Evolutionary conservation across 345 rosid species (phyloP), one percentile per base, ranked within the genome.

Genomic region (Trapa bicornis): DNA sequence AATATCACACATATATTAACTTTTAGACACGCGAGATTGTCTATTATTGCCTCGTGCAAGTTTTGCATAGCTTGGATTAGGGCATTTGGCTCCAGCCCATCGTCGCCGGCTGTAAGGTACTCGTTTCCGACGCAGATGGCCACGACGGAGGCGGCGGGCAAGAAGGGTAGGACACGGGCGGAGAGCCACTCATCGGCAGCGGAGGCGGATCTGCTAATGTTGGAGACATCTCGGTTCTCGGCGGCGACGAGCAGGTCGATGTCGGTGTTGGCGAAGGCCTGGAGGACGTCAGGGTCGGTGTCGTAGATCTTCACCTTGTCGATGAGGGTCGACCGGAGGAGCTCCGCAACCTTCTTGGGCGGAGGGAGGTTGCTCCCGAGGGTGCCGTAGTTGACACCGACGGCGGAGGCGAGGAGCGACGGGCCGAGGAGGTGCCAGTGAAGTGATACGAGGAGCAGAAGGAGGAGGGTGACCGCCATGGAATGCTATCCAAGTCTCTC

Each of bases 261-360:
- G 74, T 81, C 86, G 52, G 92, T 81, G 83, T 85, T 81, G 73
- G 92, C 70, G 52, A 87, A 85, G 54, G 92, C 89, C 42, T 73
- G 68, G 63, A 85, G 82, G 77, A 87, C 81, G 53, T 87, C 88
- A 12, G 86, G 84, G 82, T 85, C 75, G 54, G 85, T 62, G 79
- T 87, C 87, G 54, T 83, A 85, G 79, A 87, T 87, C 71, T 83
- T 81, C 48, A 87, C 89, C 72, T 81, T 80, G 79, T 85, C 83
- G 3, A 87, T 68, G 75, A 87, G 79, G 6, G 92, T 87, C 61
- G 92, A 83, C 64, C 76, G 86, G 61, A 87, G 89, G 70, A 87
- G 85, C 66, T 77, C 82, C 5, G 92, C 89, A 60, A 87, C 89
- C 72, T 54, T 79, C 53, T 79, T 79, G 0, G 89, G 92, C 0